Evolutionary conservation across 176 grass and related monocot genomes (phyloP).

Genomic region (Carex scoparia): DNA sequence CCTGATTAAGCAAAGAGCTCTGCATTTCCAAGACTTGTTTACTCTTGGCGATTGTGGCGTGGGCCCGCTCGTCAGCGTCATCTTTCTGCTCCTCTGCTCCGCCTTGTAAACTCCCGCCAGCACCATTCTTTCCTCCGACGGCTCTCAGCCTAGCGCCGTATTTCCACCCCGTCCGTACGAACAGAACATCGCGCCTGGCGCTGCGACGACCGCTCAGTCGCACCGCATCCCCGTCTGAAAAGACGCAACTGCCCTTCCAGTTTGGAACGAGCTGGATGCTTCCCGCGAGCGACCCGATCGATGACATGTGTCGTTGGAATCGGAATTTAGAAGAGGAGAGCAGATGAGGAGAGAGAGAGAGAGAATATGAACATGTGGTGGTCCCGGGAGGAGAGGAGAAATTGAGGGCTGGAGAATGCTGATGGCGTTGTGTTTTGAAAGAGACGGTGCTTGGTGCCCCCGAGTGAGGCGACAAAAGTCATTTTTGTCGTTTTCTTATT

Average conservation of each 20-base stretch:
- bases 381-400: not conserved
- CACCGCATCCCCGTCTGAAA: not conserved
- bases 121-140: not conserved
- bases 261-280: slow-evolving; percentile 5
- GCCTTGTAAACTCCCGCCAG: slow-evolving; percentile 8
- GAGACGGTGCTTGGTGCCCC: not conserved
- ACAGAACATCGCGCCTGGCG: not conserved
- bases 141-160: not conserved
- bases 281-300: slow-evolving; percentile 25
- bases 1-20: slow-evolving; percentile 18
- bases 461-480: slow-evolving; percentile 12
- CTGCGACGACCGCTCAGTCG: not conserved
- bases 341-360: slow-evolving; percentile 1
- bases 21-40: slow-evolving; percentile 21
- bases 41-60: slow-evolving; percentile 7
- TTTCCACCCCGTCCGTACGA: not conserved
- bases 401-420: slow-evolving; percentile 13
- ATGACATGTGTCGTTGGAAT: not conserved
- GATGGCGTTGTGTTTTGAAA: not conserved
- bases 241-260: slow-evolving; percentile 16
- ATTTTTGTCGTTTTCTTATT: not conserved
- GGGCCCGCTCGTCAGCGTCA: not conserved
- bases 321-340: not conserved
- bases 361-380: slow-evolving; percentile 19
- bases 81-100: slow-evolving; percentile 20